These are phyloP conservation scores for Eragrostis curvula DNA, from an alignment of 176 grass and related monocot genomes.

Conservation along the genomic window DNA sequence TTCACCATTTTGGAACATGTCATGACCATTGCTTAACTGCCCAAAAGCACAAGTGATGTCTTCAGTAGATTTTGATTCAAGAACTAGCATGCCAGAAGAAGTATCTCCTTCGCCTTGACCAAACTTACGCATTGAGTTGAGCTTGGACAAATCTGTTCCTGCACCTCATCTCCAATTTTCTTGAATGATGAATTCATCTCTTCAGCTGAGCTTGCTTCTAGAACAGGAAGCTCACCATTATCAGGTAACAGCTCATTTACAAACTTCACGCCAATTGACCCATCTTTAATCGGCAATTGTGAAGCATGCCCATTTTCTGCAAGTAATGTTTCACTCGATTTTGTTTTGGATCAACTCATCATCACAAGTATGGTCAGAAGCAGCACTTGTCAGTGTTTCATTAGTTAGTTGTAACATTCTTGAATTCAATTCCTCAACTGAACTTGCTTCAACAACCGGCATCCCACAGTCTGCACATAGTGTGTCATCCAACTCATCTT, in stretches of 20 bases:
- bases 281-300: neutral
- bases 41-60: neutral
- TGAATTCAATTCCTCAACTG: no score
- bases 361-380: neutral
- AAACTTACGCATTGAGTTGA: neutral
- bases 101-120: neutral
- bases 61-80: constrained; percentile 29
- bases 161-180: constrained; percentile 6
- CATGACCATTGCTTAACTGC: no score
- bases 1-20: no score
- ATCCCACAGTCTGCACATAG: constrained; percentile 6
- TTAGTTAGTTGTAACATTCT: constrained; percentile 26
- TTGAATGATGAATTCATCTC: constrained; percentile 14
- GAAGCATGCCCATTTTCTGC: neutral
- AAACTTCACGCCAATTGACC: neutral
- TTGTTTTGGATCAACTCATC: neutral
- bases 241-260: neutral
- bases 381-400: neutral
- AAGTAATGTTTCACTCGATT: neutral
- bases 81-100: constrained; percentile 24
- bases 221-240: constrained; percentile 11
- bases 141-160: neutral
- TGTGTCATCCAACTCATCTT: constrained; percentile 9
- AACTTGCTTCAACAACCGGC: no score
- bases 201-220: constrained; percentile 37